Percentiles rank a stretch among this genome's conserved stretches.
Conservation (phyloP, 1,139 yeast species). For the Spencermartinsiella ligniputridi region DNA sequence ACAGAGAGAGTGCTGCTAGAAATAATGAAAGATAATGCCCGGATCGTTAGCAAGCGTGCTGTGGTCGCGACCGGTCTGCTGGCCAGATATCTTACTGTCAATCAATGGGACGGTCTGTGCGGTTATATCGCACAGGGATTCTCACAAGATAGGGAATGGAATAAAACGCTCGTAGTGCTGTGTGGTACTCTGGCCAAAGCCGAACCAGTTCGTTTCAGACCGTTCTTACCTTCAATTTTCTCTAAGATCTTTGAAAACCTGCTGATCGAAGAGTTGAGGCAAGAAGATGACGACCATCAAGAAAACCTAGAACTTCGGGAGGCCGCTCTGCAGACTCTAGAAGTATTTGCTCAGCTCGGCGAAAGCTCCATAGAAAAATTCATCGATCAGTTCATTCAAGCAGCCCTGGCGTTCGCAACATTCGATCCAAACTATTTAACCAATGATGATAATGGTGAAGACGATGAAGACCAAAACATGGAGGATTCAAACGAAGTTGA, state of each 20-base stretch:
- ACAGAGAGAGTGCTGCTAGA: conserved; percentile 31
- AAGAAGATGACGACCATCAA: conserved; percentile 12
- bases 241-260: conserved; percentile 23
- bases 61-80: conserved; percentile 52
- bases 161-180: conserved; percentile 24
- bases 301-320: conserved; percentile 32
- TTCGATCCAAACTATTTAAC: conserved; percentile 55
- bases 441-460: conserved; percentile 28
- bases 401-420: conserved; percentile 41
- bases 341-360: conserved; percentile 25
- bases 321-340: conserved; percentile 30
- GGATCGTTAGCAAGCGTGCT: conserved; percentile 38
- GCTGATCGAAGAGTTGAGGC: conserved; percentile 15
- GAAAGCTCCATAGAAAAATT: conserved; percentile 27
- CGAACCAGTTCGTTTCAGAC: conserved; percentile 27
- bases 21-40: conserved; percentile 25
- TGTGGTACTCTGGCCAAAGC: conserved; percentile 28
- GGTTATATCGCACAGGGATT: conserved; percentile 21
- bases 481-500: conserved; percentile 28
- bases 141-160: conserved; percentile 14
- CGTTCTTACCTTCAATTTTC: conserved; percentile 21
- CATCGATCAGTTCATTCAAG: conserved; percentile 33
- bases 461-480: conserved; percentile 30
- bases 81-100: conserved; percentile 35
- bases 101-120: conserved; percentile 28